Conservation (phyloP, 495 filamentous ascomycete genomes). For the Penicillium canescens region DNA sequence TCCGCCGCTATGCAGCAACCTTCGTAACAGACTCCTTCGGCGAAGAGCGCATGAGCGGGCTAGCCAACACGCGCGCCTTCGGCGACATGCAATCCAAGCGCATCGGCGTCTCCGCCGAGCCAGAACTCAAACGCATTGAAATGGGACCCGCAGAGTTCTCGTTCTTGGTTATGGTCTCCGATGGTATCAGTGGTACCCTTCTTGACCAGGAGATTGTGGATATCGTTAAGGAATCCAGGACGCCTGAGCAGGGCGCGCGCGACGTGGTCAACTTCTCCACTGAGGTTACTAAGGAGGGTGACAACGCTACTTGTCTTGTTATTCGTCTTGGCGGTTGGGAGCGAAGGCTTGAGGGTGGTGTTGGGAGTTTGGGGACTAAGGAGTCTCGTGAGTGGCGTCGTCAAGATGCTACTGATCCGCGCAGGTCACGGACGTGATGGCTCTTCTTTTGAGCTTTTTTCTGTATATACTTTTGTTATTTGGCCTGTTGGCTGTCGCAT, state of each 20-base stretch:
- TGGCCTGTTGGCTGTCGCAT: constrained; percentile 1
- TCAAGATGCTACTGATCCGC: constrained; percentile 81
- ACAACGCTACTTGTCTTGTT: constrained; percentile 95
- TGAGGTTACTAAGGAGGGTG: constrained; percentile 77
- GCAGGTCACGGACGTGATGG: constrained; percentile 60
- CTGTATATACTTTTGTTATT: constrained; percentile 16
- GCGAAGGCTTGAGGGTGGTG: constrained; percentile 80
- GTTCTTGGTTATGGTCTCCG: constrained; percentile 84
- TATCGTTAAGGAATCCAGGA: constrained; percentile 88
- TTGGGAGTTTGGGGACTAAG: constrained; percentile 86
- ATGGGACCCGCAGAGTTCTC: constrained; percentile 78
- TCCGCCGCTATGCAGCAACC: constrained; percentile 80
- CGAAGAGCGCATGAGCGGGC: constrained; percentile 89
- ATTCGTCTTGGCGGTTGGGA: constrained; percentile 95
- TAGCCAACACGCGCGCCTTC: constrained; percentile 92
- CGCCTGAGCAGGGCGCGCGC: constrained; percentile 79
- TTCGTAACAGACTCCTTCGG: constrained; percentile 96
- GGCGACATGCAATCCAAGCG: constrained; percentile 90
- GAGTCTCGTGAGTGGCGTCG: constrained; percentile 84
- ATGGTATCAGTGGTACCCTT: constrained; percentile 81
- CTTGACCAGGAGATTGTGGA: constrained; percentile 94
- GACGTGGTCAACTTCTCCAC: constrained; percentile 83
- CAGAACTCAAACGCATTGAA: constrained; percentile 75
- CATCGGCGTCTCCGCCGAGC: constrained; percentile 90
- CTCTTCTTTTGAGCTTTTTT: constrained; percentile 3